phyloP scores from a whole-genome alignment of 768 basidiomycete species.

The Solioccasus polychromus region DNA sequence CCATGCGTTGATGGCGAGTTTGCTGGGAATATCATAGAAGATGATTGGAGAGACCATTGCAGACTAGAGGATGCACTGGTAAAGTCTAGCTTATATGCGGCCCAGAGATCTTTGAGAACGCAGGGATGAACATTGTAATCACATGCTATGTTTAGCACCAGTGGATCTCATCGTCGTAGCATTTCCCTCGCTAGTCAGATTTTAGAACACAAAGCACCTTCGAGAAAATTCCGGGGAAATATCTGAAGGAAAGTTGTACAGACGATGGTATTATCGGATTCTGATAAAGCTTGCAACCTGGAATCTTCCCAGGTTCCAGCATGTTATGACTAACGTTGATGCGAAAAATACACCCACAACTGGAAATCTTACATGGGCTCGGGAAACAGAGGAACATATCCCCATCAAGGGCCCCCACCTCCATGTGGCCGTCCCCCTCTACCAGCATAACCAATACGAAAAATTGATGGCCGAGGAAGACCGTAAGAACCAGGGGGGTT shows the following conservation, averaged over 20 bases:
- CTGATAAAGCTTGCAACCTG: not conserved
- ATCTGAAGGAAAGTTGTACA: constrained; percentile 3
- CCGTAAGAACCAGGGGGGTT: constrained; percentile 16
- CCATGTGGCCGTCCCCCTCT: constrained; percentile 38
- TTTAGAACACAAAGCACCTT: not conserved
- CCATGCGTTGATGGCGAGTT: constrained; percentile 31
- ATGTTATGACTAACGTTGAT: constrained; percentile 15
- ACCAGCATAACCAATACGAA: constrained; percentile 62
- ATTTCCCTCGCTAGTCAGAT: not conserved
- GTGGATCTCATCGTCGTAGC: too few relatives aligned
- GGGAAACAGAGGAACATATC: not conserved
- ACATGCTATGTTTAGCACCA: constrained; percentile 7
- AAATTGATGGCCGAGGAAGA: constrained; percentile 23
- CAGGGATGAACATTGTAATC: not conserved
- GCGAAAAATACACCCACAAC: constrained; percentile 5
- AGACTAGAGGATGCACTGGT: not conserved
- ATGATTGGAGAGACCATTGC: constrained; percentile 32
- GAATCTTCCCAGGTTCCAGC: constrained; percentile 13
- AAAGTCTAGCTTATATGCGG: constrained; percentile 7
- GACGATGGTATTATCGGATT: not conserved
- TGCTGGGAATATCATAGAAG: constrained; percentile 46
- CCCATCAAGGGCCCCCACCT: constrained; percentile 13
- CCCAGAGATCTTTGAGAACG: not conserved
- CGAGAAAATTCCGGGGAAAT: not conserved
- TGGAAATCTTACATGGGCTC: constrained; percentile 7